These are phyloP conservation scores for Luffa acutangula DNA, from an alignment of 306 rosid species.

Conservation along the genomic window DNA sequence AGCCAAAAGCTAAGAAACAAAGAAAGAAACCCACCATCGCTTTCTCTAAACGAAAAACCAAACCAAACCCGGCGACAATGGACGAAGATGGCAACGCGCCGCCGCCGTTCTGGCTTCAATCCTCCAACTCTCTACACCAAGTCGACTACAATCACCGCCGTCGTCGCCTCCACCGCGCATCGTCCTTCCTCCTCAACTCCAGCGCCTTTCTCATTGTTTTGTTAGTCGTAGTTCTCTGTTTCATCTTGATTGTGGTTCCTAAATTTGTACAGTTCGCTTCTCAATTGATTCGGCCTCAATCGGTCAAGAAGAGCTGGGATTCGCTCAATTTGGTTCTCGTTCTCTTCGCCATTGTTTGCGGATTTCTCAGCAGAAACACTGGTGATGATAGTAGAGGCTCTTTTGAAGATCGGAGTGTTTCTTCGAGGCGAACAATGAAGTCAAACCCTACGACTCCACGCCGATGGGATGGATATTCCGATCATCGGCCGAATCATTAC, in stretches of 20 bases:
- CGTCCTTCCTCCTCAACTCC: slow-evolving; percentile 37
- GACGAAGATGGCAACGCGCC: slow-evolving; percentile 31
- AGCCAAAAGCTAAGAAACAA: background rate
- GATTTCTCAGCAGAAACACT: slow-evolving; percentile 45
- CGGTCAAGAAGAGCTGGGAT: slow-evolving; percentile 72
- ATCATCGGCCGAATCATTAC: slow-evolving; percentile 19
- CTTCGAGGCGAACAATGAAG: slow-evolving; percentile 10
- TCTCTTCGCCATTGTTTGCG: slow-evolving; percentile 79
- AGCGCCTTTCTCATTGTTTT: slow-evolving; percentile 32
- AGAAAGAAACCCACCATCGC: background rate
- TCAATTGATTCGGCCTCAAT: slow-evolving; percentile 45
- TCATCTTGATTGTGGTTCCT: slow-evolving; percentile 39
- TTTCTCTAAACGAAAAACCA: background rate
- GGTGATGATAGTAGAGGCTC: slow-evolving; percentile 20
- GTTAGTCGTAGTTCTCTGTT: slow-evolving; percentile 29
- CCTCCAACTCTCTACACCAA: background rate
- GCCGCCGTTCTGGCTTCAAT: slow-evolving; percentile 54
- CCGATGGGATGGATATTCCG: slow-evolving; percentile 44
- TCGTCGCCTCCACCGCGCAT: slow-evolving; percentile 30
- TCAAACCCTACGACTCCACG: slow-evolving; percentile 29
- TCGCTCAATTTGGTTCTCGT: slow-evolving; percentile 65
- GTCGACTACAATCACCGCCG: slow-evolving; percentile 8
- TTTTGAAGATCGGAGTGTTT: slow-evolving; percentile 16
- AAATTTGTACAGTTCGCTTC: slow-evolving; percentile 39
- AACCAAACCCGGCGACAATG: slow-evolving; percentile 24